A percentile compares a stretch with the other conserved stretches of the same genome.
Evolutionary conservation across 768 basidiomycete genomes (phyloP).

Genomic region (Lactifluus pinguis): DNA sequence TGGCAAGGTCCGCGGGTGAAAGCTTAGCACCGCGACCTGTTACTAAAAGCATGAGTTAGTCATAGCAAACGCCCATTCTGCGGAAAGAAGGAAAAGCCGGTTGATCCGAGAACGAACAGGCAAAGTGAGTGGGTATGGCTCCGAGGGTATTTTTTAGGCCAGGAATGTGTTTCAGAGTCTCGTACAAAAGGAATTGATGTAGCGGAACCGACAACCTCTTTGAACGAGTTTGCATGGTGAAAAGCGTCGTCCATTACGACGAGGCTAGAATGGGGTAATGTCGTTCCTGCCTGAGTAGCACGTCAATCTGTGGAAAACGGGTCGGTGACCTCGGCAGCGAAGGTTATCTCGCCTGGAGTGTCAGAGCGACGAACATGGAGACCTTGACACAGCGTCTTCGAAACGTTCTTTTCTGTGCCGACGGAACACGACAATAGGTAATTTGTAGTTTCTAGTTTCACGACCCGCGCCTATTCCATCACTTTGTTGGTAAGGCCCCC

Average conservation of each 20-base stretch:
- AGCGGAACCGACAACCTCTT: no score
- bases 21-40: not conserved
- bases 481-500: not conserved
- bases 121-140: no score
- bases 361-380: not conserved
- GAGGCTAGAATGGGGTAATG: not conserved
- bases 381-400: not conserved
- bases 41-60: not conserved
- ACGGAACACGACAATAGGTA: not conserved
- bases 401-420: no score
- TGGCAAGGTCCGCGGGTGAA: not conserved
- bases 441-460: not conserved
- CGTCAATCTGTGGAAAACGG: not conserved
- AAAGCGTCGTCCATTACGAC: not conserved
- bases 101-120: no score
- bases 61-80: not conserved
- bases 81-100: not conserved
- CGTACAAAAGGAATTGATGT: no score
- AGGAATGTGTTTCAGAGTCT: not conserved
- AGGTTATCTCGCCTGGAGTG: not conserved
- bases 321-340: not conserved
- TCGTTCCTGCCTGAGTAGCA: not conserved
- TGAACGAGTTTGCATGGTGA: no score
- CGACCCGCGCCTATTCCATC: not conserved
- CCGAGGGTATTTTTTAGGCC: not conserved